These are phyloP conservation scores for Coniochaeta sp. DNA, from an alignment of 2,329 filamentous ascomycete species.

Conservation along the genomic window DNA sequence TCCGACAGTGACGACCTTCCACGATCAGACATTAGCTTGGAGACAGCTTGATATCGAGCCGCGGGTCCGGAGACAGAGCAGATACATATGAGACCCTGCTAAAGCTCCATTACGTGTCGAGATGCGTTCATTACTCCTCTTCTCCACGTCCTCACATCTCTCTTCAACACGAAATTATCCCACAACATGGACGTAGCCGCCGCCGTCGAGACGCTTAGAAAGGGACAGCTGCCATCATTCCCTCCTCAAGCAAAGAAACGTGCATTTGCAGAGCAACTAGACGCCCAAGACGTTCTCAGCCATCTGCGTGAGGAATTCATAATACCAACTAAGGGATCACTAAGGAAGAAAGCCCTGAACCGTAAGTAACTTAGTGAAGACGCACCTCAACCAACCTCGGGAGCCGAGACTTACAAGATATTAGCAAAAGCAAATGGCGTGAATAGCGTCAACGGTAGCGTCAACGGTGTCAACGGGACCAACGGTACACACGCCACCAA, in stretches of 20 bases:
- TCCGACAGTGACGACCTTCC: neutral
- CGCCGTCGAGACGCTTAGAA: slow-evolving; percentile 31
- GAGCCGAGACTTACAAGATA: neutral
- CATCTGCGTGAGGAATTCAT: slow-evolving; percentile 65
- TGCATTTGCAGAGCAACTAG: slow-evolving; percentile 45
- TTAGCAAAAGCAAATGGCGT: neutral
- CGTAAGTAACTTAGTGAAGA: neutral
- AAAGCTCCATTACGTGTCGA: no score
- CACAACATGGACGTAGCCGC: slow-evolving; percentile 30
- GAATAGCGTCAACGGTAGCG: neutral
- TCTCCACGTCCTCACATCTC: neutral
- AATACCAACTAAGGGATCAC: slow-evolving; percentile 66
- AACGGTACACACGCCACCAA: slow-evolving; percentile 1
- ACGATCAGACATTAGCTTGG: neutral
- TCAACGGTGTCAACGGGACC: neutral
- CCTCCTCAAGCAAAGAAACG: slow-evolving; percentile 38
- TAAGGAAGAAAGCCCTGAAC: slow-evolving; percentile 56
- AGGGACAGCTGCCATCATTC: slow-evolving; percentile 35
- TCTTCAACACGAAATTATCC: neutral
- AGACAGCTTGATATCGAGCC: no score
- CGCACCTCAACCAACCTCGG: neutral
- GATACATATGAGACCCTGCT: no score
- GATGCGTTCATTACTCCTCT: no score
- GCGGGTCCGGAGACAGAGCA: no score
- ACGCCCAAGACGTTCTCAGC: slow-evolving; percentile 53